Evolutionary conservation across 768 basidiomycete genomes (phyloP), one percentile per base, ranked within the genome.

Genomic region (Naganishia randhawae): DNA sequence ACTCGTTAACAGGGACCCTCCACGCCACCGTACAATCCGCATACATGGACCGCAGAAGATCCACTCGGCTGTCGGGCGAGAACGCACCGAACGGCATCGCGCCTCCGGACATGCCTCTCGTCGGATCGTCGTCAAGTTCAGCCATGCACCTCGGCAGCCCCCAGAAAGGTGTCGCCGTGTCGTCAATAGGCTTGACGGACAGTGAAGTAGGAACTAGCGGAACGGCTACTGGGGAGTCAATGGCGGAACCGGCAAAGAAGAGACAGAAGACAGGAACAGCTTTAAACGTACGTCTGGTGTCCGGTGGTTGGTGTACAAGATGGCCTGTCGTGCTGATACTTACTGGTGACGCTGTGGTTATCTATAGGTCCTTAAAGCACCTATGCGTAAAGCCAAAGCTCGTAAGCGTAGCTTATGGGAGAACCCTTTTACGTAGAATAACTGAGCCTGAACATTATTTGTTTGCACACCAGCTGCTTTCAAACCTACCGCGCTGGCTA

Each of bases 361-460:
- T 9, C 19, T 25, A 42, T 22, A 61, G 57, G 25, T 61, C 37
- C 25, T 61, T 19, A 61, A 61, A 53, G 17, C 52, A 14, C 66
- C 52, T 31, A 52, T 33, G 35, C 37, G 69, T 22, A 69, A 69
- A 42, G 45, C 42, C 2, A 69, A 66, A 51, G 39, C 69, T 32
- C 27, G 69, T 69, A 50, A 69, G 69, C 45, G n/a, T 39, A 27
- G 54, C 29, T 19, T 5, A n/a, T 17, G 17, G 10, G 25, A 3
- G 29, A 6, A 33, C 11, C 32, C 13, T 33, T 50, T 25, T 29
- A 32, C 16, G 25, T 37, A 22, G n/a, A n/a, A n/a, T 27, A 13
- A 41, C 32, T 57, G 19, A 31, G 17, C n/a, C 48, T n/a, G 32
- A 51, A 48, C 53, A 42, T 45, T 17, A 13, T 25, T 25, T 14